Evolutionary conservation across 352 stramenopile genomes (phyloP), one percentile per base, ranked within the genome.

Genomic region (Globisporangium recalcitrans): DNA sequence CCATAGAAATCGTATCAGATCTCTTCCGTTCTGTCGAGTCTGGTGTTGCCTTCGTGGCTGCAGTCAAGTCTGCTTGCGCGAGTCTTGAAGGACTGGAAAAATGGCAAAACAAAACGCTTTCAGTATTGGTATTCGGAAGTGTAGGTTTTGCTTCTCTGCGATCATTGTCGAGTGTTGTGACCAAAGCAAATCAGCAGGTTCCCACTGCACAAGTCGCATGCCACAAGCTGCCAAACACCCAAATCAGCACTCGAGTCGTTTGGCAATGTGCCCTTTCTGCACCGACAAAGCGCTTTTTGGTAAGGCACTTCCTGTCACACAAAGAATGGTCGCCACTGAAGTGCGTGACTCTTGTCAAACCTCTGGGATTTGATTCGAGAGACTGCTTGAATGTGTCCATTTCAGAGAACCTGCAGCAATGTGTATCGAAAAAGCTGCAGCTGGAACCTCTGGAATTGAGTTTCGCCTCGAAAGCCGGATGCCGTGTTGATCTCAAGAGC

Each of bases 261-360:
- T 24, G 26, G 1, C 32, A 14, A n/a, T 36, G n/a, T n/a, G 48
- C 44, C n/a, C 32, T 46, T 46, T 46, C 16, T 46, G 16, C 38
- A 11, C 16, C 38, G 16, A 11, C 16, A 4, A 4, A 2, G 27
- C 27, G 2, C 16, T 46, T 6, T 2, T 6, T 7, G 16, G 38
- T 21, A 46, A 46, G 38, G 8, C 19, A 31, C 13, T 31, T 60
- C 21, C 53, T 60, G 54, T 60, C 54, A 60, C 54, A 60, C 52
- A n/a, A 42, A 21, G 27, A 8, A 21, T 34, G 40, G 55, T 44
- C 29, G 27, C 13, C 40, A 44, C 14, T 16, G 11, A 27, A n/a
- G 40, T 40, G 55, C 55, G 55, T 61, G 53, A 61, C 55, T 44
- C n/a, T 1, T 6, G 2, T 46, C 38, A 22, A 24, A 11, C 42